Evolutionary conservation across 768 basidiomycete genomes (phyloP).

Genomic region (Hericium coralloides): DNA sequence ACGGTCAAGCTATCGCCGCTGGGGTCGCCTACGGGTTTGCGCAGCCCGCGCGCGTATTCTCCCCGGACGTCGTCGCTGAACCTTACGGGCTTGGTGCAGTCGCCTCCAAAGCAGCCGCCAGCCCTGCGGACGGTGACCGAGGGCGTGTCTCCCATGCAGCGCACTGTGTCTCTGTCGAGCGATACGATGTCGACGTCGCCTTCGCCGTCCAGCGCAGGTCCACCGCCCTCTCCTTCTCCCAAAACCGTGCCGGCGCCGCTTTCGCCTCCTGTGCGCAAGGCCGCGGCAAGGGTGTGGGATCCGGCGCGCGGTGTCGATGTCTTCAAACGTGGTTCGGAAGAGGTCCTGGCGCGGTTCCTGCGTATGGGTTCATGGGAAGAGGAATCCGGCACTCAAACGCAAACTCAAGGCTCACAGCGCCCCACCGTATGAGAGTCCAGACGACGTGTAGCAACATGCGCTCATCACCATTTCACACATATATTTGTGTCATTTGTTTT

Average conservation of each 20-base stretch:
- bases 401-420: too few species aligned
- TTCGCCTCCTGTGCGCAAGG: conserved; percentile 27
- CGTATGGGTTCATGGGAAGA: conserved; percentile 70
- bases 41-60: conserved; percentile 13
- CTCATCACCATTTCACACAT: too few species aligned
- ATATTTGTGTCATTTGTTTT: too few species aligned
- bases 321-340: conserved; percentile 83
- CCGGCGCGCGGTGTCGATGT: conserved; percentile 78
- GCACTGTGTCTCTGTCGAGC: conserved; percentile 36
- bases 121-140: conserved; percentile 9
- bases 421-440: too few species aligned
- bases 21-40: conserved; percentile 21
- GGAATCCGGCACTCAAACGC: conserved; percentile 21
- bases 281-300: conserved; percentile 66
- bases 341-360: conserved; percentile 77
- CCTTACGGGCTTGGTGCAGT: conserved; percentile 6
- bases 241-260: conserved; percentile 27
- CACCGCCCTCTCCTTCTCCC: conserved; percentile 39
- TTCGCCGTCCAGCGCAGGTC: conserved; percentile 45
- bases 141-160: conserved; percentile 20
- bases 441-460: too few species aligned
- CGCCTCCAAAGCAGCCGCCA: conserved; percentile 8
- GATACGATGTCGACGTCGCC: conserved; percentile 31
- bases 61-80: conserved; percentile 16
- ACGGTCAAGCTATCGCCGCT: conserved; percentile 19